Evolutionary conservation across 305 asterid species (phyloP), one percentile per base, ranked within the genome.

Genomic region (Fraxinus sp.): DNA sequence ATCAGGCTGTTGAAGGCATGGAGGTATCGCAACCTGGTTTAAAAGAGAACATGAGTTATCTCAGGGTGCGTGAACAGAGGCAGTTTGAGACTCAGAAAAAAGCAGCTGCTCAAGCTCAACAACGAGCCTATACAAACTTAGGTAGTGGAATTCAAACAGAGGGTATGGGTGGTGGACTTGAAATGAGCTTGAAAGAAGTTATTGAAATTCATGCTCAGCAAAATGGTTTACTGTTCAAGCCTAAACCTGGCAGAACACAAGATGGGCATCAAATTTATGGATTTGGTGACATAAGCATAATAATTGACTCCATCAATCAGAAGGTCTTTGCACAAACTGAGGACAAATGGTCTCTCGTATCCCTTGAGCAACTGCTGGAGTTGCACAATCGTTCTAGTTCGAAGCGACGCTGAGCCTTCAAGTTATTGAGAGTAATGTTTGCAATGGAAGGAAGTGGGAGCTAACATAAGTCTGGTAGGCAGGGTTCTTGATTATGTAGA

Each of bases 201-300:
- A 86, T 92, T 44, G 99, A 94, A 89, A 82, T 83, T 62, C 90
- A 93, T 88, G 98, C 98, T 1, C 98, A 93, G 89, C 88, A 87
- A 35, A 94, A 90, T 88, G 94, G 97, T 80, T 81, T 95, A 89
- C 77, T 91, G 76, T 95, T 95, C 85, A 91, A 87, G 89, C 98
- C 95, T 41, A 94, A 95, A 86, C 97, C 96, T 28, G 98, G 98
- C 68, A 90, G 99, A 86, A 88, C 87, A 82, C 98, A 93, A 59
- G 97, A 95, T 83, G 99, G 98, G 36, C 98, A 89, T 83, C 99
- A 95, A 84, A 92, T 95, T 73, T 95, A 95, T 78, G 94, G 95
- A 11, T 95, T 89, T 88, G 99, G 99, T 85, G 91, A 87, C 82
- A 85, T 93, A 35, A 93, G 96, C 86, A 90, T 95, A 81, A 88